Base-by-base conservation (phyloP, 371 early-diverging fungal species). In the Mucor plumbeus region DNA sequence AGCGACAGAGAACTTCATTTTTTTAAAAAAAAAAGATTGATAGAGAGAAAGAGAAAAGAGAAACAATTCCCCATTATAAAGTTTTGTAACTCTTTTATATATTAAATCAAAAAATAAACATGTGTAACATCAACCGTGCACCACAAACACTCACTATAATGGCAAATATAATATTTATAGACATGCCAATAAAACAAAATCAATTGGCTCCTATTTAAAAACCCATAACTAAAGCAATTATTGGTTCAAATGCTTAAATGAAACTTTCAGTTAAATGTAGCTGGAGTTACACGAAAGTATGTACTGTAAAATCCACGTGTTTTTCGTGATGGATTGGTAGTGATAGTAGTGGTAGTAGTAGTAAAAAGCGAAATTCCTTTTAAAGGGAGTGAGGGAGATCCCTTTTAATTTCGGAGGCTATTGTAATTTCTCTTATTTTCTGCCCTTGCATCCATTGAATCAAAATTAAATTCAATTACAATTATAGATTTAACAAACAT, bases 111-210 rank as follows among this genome's bases (percentile, higher is more conserved):
- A 57, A 58, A 53, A 39, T 26, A 44, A 39, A 21, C 33, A 1
- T 36, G 68, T 68, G 68, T 62, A 62, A 68, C 68, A 40, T 21
- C 44, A 31, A 38, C 68, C 63, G 68, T 68, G 68, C 68, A 68
- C 68, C 56, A 68, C 55, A 41, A 55, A 19, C 39, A 44, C 38
- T 8, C 15, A 38, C 3, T 11, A 9, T 4, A 26, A 26, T 3
- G 26, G 26, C 26, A 0, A 3, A 9, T 38, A 7, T 1, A 38
- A n/a, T 61, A 61, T 47, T 61, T 44, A 31, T 61, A 61, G 61
- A 61, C 47, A 33, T 19, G n/a, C 59, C 59, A 39, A 31, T 41
- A 33, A 31, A 19, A 13, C 13, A 61, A 34, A 1, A 31, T 21
- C 26, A 21, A 31, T 21, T 31, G 53, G 53, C 53, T 53, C 53